A percentile compares a stretch with the other conserved stretches of the same genome.
Conservation (phyloP, 208 protist species). For the Wallacemonas sp. region DNA sequence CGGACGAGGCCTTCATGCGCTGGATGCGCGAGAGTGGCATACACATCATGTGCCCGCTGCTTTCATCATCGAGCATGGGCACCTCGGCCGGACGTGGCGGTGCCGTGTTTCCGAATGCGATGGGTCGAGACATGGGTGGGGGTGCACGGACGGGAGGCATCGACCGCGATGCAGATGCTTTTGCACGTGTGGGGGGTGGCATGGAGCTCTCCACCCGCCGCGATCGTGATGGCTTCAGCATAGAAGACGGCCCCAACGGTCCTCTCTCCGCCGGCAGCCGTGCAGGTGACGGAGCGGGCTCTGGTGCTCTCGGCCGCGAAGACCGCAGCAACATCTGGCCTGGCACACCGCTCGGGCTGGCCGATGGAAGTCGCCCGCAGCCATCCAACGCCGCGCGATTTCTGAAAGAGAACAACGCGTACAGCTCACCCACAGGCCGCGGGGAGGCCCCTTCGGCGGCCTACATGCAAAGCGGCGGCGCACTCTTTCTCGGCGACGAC, state of each 20-base stretch:
- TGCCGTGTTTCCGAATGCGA: neutral
- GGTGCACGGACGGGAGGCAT: neutral
- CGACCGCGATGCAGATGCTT: neutral
- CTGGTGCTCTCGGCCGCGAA: neutral
- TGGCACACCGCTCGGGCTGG: neutral
- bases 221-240: no score
- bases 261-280: neutral
- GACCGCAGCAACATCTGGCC: neutral
- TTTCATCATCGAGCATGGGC: neutral
- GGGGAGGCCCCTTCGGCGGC: neutral
- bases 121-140: neutral
- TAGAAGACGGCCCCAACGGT: slow-evolving; percentile 6
- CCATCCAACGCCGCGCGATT: slow-evolving; percentile 47
- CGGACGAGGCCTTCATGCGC: slow-evolving; percentile 89
- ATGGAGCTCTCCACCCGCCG: no score
- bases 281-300: neutral
- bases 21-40: slow-evolving; percentile 95
- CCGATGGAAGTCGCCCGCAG: neutral
- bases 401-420: slow-evolving; percentile 32
- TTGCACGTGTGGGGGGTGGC: neutral
- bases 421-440: slow-evolving; percentile 3
- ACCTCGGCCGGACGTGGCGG: neutral
- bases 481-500: neutral
- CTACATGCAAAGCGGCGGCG: slow-evolving; percentile 7
- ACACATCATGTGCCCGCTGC: slow-evolving; percentile 65